A percentile compares a stretch with the other conserved stretches of the same genome.
These are phyloP conservation scores for Phytophthora macrochlamydospora DNA, from an alignment of 352 stramenopile genomes.

Conservation along the genomic window DNA sequence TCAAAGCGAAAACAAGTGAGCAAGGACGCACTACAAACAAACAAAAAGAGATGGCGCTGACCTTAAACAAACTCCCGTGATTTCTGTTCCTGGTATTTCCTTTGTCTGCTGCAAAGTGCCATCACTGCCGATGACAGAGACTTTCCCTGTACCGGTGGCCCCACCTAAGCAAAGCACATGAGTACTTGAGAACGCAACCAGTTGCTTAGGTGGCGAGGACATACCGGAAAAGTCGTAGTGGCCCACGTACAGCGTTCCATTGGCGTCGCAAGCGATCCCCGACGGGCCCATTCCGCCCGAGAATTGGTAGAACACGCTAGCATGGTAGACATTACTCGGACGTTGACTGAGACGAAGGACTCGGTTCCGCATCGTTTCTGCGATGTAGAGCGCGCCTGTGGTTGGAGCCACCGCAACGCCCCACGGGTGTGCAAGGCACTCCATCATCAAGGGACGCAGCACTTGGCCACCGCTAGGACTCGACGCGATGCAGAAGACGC, in stretches of 20 bases:
- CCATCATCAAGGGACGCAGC: constrained; percentile 67
- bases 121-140: constrained; percentile 66
- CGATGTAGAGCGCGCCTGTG: constrained; percentile 60
- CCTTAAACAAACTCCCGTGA: constrained; percentile 81
- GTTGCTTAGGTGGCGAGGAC: too few relatives aligned
- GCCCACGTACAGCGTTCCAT: constrained; percentile 75
- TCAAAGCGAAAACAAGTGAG: constrained; percentile 7
- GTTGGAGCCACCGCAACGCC: constrained; percentile 52
- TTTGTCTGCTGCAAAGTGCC: constrained; percentile 57
- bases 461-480: constrained; percentile 76
- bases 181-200: background rate
- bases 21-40: background rate
- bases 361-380: constrained; percentile 85
- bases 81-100: constrained; percentile 65
- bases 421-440: constrained; percentile 86
- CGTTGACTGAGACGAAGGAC: constrained; percentile 71
- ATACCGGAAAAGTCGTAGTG: constrained; percentile 86
- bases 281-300: constrained; percentile 79
- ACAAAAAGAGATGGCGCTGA: constrained; percentile 13
- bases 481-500: constrained; percentile 73
- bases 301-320: constrained; percentile 87
- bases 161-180: constrained; percentile 25
- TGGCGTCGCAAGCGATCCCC: constrained; percentile 64
- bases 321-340: constrained; percentile 70
- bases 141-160: constrained; percentile 47